These are phyloP conservation scores for Excoecaria agallocha DNA, from an alignment of 345 rosid species.

Conservation along the genomic window DNA sequence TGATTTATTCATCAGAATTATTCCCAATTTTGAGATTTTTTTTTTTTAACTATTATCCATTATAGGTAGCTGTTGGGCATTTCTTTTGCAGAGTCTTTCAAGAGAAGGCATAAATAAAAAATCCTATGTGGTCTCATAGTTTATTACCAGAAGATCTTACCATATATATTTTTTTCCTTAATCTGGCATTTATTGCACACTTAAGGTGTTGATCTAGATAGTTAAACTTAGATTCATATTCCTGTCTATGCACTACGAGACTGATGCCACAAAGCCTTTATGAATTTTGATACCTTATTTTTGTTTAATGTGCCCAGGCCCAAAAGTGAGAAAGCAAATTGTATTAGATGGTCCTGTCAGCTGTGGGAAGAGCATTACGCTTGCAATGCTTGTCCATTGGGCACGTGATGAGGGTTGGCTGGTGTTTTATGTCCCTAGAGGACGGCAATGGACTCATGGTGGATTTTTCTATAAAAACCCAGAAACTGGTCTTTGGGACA, in stretches of 20 bases:
- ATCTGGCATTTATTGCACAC: too few species aligned
- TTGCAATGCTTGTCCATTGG: slow-evolving; percentile 97
- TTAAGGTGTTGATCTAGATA: too few species aligned
- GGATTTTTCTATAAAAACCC: slow-evolving; percentile 81
- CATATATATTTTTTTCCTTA: too few species aligned
- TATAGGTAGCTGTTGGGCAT: too few species aligned
- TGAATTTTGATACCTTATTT: not conserved
- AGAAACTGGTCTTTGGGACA: slow-evolving; percentile 86
- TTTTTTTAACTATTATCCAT: too few species aligned
- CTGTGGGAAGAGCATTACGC: slow-evolving; percentile 87
- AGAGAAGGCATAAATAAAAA: too few species aligned
- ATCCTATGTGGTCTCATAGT: too few species aligned
- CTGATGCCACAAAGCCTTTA: not conserved
- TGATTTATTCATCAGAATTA: too few species aligned
- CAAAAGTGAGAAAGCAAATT: slow-evolving; percentile 68
- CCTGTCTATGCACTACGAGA: not conserved
- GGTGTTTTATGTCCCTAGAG: slow-evolving; percentile 83
- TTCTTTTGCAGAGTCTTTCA: too few species aligned
- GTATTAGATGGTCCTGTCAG: slow-evolving; percentile 91
- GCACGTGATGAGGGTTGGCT: slow-evolving; percentile 98
- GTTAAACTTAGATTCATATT: too few species aligned
- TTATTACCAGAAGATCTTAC: too few species aligned
- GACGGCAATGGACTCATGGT: slow-evolving; percentile 89
- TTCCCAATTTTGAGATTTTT: too few species aligned
- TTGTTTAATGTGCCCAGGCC: slow-evolving; percentile 35